A percentile compares a stretch with the other conserved stretches of the same genome.
Evolutionary conservation across 2,329 filamentous ascomycete species (phyloP).

Genomic region (Neofusicoccum sp.): DNA sequence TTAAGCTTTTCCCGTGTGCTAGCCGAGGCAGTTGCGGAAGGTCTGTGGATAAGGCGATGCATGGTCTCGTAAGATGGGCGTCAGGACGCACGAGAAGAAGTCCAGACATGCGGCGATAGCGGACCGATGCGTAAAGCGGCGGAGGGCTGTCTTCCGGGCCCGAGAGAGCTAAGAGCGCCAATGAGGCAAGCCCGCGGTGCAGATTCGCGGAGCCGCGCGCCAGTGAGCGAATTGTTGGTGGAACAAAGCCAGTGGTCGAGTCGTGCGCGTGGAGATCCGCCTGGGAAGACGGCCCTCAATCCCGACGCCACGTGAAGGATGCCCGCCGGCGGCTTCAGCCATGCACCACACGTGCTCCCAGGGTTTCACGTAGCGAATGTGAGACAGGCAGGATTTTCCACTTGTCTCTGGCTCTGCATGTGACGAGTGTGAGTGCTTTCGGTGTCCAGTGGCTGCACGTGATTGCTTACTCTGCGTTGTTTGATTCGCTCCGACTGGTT

Average conservation of each 20-base stretch:
- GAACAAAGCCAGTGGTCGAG: constrained; percentile 10
- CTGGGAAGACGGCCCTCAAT: background rate
- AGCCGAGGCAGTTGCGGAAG: background rate
- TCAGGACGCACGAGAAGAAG: background rate
- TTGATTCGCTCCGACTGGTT: background rate
- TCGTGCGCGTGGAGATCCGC: constrained; percentile 13
- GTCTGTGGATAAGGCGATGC: background rate
- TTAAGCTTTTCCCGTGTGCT: background rate
- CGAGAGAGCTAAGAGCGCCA: constrained; percentile 3
- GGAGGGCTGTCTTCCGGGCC: constrained; percentile 6
- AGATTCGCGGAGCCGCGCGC: constrained; percentile 3
- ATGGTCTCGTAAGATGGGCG: background rate
- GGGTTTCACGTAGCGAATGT: background rate
- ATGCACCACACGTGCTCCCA: background rate
- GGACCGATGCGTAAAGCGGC: constrained; percentile 7
- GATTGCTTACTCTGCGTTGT: background rate
- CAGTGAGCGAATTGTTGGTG: constrained; percentile 12
- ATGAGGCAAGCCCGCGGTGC: background rate
- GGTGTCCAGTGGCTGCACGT: background rate
- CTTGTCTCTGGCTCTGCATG: background rate
- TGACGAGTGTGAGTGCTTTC: background rate
- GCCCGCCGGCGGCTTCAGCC: background rate
- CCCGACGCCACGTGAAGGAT: constrained; percentile 4
- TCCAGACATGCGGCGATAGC: constrained; percentile 4
- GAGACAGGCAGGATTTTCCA: background rate